Conservation (phyloP, 345 rosid genomes). For the Schrenkiella parvula region DNA sequence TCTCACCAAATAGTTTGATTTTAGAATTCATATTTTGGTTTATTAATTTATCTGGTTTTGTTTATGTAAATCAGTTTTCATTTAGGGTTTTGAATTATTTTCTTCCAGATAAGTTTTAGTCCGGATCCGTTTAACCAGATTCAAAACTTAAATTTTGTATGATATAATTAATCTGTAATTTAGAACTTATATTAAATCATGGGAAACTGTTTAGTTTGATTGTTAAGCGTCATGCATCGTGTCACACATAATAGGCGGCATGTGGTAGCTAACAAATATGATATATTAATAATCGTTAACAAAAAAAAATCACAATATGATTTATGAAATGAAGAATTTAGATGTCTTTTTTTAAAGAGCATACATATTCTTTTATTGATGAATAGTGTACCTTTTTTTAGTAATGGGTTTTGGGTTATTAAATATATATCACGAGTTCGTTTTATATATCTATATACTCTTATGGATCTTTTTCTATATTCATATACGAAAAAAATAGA, state of each 20-base stretch:
- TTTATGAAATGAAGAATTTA: neutral
- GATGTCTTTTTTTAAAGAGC: neutral
- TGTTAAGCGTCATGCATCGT: slow-evolving; percentile 25
- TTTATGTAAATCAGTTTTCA: no score
- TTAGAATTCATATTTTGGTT: neutral
- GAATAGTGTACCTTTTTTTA: neutral
- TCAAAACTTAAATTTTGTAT: neutral
- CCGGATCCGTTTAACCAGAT: neutral
- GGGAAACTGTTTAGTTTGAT: slow-evolving; percentile 5
- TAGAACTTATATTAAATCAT: neutral
- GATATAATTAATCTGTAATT: slow-evolving; percentile 6
- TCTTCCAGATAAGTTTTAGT: neutral
- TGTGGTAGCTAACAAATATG: slow-evolving; percentile 32
- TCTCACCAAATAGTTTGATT: neutral
- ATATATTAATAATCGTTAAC: neutral
- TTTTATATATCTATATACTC: neutral
- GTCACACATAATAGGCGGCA: slow-evolving; percentile 25
- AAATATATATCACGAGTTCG: slow-evolving; percentile 1
- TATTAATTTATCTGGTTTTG: neutral
- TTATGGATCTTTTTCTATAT: neutral
- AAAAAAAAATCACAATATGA: neutral
- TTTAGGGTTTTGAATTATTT: no score
- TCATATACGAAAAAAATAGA: neutral
- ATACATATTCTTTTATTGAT: neutral
- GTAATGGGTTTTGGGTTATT: neutral